Evolutionary conservation across 2,329 filamentous ascomycete species (phyloP), one percentile per base, ranked within the genome.

Genomic region (Ramularia endophylla): DNA sequence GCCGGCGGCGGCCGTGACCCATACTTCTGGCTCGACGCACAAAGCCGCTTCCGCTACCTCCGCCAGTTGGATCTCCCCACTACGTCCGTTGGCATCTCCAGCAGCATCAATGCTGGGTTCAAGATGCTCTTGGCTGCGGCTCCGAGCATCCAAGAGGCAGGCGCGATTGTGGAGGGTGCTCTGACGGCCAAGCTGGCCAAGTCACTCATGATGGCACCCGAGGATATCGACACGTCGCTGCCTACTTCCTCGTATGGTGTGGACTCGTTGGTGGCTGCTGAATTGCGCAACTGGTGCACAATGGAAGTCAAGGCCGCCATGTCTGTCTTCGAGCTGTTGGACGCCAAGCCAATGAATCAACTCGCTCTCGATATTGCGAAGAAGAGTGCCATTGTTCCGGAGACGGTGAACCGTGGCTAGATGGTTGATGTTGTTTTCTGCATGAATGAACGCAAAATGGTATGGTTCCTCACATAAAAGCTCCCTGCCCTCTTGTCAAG

Each of bases 221-320:
- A 30, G 27, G 27, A 8, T 15, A n/a, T 30, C 27, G 27, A 30
- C 27, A 30, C 15, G 12, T 30, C 27, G 5, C 27, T 30, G 5
- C 27, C 27, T 5, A 30, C 27, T 1, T 30, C 27, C 8, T 30
- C 36, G 1, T 47, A 48, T 18, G 46, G 49, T 5, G 43, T 52
- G 3, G 44, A 52, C 20, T 38, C 29, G n/a, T 41, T 50, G 2
- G 46, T 52, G 16, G 46, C 49, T 1, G 34, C 46, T 6, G 49
- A 52, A 28, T 36, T 52, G 4, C 28, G 46, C 8, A 50, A 47
- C n/a, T 52, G 46, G 46, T 30, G 27, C 15, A 15, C 27, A 7
- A 15, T 15, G 27, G 27, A 30, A 30, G 27, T 30, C 27, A 15
- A 30, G 15, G 27, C 27, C 12, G 27, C 11, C 27, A 30, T 30